Percentiles rank a stretch among this genome's conserved stretches.
These are phyloP conservation scores for Imleria badia DNA, from an alignment of 768 basidiomycete species.

Conservation along the genomic window DNA sequence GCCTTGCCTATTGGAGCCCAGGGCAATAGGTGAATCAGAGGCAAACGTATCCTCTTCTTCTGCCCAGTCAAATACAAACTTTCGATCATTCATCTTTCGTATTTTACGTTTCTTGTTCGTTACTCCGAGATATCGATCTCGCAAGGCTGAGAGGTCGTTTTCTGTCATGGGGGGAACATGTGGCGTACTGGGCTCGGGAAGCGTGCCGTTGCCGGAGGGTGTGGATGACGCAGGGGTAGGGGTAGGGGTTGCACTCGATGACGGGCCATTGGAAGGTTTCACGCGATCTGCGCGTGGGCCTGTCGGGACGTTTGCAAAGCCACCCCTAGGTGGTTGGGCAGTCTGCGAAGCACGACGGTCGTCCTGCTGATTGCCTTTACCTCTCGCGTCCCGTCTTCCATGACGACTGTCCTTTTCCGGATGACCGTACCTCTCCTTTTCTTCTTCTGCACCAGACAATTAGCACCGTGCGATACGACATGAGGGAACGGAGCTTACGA, in stretches of 20 bases:
- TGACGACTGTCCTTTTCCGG: conserved; percentile 50
- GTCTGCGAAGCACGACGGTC: conserved; percentile 36
- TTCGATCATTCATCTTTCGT: conserved; percentile 92
- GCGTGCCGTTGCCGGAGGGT: conserved; percentile 23
- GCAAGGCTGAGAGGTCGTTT: conserved; percentile 76
- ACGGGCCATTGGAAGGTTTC: conserved; percentile 36
- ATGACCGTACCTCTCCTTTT: conserved; percentile 44
- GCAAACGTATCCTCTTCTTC: conserved; percentile 91
- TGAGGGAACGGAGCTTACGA: conserved; percentile 20
- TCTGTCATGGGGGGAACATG: conserved; percentile 73
- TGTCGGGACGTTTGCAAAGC: conserved; percentile 73
- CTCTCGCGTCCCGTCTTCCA: conserved; percentile 40
- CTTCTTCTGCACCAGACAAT: conserved; percentile 44
- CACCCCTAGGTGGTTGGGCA: conserved; percentile 38
- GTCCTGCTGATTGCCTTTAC: conserved; percentile 36
- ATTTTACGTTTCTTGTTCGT: conserved; percentile 94
- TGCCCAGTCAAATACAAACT: conserved; percentile 99
- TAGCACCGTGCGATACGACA: neutral
- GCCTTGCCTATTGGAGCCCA: conserved; percentile 71
- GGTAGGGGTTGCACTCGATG: conserved; percentile 43
- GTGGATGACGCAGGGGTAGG: conserved; percentile 54
- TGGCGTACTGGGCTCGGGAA: conserved; percentile 39
- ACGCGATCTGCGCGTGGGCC: conserved; percentile 78
- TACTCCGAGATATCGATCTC: conserved; percentile 92
- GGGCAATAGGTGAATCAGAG: conserved; percentile 70